phyloP scores from a whole-genome alignment of 306 rosid genomes.

The Herpetospermum pedunculosum region DNA sequence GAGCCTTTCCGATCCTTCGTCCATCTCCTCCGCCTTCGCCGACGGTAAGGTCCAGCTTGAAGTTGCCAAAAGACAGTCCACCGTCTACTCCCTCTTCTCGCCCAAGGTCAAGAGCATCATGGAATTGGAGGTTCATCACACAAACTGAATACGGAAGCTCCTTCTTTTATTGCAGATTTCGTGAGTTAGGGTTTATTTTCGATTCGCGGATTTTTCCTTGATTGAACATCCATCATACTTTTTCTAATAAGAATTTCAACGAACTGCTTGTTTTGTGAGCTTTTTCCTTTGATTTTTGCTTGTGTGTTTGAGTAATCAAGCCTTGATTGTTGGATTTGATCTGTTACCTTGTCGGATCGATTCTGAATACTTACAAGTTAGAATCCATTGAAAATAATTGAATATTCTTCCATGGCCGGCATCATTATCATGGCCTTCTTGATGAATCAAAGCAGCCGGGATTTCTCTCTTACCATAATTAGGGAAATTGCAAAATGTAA shows the following conservation, averaged over 20 bases:
- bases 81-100: slow-evolving; percentile 48
- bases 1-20: slow-evolving; percentile 29
- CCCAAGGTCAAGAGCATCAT: slow-evolving; percentile 49
- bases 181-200: neutral
- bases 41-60: slow-evolving; percentile 48
- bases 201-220: neutral
- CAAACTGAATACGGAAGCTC: neutral
- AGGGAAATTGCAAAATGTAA: too few species aligned
- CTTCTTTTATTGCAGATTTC: neutral
- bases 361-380: too few species aligned
- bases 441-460: too few species aligned
- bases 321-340: neutral
- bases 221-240: neutral
- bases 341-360: too few species aligned
- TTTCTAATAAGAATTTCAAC: neutral
- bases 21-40: slow-evolving; percentile 28
- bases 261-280: neutral
- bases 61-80: slow-evolving; percentile 43
- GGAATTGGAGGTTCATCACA: slow-evolving; percentile 33
- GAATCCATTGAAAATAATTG: too few species aligned
- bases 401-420: too few species aligned
- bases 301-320: neutral
- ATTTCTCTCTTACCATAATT: too few species aligned
- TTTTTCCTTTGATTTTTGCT: neutral
- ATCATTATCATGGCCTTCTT: too few species aligned